These are phyloP conservation scores for Suillus placidus DNA, from an alignment of 768 basidiomycete genomes.

Conservation along the genomic window DNA sequence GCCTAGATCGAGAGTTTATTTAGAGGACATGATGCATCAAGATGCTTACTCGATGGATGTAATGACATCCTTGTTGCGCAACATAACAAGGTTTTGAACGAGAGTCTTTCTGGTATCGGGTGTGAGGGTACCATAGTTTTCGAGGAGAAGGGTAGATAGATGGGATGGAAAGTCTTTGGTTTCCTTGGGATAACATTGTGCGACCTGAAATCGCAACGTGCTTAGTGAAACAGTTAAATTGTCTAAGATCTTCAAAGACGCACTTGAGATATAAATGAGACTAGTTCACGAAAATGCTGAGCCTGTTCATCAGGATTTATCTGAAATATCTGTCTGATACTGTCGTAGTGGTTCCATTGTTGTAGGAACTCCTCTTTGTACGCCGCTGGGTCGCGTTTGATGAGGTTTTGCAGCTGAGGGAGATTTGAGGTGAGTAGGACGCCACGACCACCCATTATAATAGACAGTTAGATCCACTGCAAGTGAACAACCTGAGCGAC, in stretches of 20 bases:
- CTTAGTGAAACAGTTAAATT: neutral
- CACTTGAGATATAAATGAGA: conserved; percentile 90
- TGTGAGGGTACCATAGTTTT: conserved; percentile 71
- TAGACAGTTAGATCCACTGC: neutral
- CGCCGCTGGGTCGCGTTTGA: conserved; percentile 87
- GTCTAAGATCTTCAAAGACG: conserved; percentile 10
- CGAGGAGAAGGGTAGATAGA: conserved; percentile 74
- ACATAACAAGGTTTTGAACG: conserved; percentile 89
- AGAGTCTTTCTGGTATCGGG: conserved; percentile 84
- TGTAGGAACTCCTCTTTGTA: conserved; percentile 97
- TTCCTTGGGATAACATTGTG: conserved; percentile 91
- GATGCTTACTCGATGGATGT: conserved; percentile 83
- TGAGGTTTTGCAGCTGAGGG: conserved; percentile 94
- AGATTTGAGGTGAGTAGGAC: conserved; percentile 85
- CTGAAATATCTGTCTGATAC: conserved; percentile 81
- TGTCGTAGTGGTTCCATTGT: conserved; percentile 95
- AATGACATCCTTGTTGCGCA: conserved; percentile 92
- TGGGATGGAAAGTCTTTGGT: conserved; percentile 86
- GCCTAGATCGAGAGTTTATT: conserved; percentile 46
- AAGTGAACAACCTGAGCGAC: neutral
- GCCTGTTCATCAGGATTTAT: conserved; percentile 85
- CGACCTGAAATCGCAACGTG: conserved; percentile 50
- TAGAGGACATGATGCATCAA: conserved; percentile 1
- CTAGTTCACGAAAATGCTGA: conserved; percentile 81
- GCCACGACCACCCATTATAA: conserved; percentile 49